Percentiles rank a stretch among this genome's conserved stretches.
Conservation (phyloP, 352 stramenopile species). For the Phytophthora chlamydospora region DNA sequence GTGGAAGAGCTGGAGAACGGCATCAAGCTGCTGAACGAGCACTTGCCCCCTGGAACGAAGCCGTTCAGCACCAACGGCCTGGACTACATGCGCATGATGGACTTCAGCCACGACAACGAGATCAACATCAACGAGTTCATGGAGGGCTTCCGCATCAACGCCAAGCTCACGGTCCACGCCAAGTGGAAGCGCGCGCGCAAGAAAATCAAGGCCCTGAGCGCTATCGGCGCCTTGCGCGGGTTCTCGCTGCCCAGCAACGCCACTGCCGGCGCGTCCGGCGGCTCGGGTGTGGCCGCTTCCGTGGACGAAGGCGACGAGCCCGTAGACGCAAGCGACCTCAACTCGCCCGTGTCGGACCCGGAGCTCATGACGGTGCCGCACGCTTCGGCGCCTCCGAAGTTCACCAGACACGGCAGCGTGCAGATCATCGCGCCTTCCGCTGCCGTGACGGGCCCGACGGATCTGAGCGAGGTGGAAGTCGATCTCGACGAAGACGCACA, state of each 20-base stretch:
- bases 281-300: conserved; percentile 10
- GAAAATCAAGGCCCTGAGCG: conserved; percentile 88
- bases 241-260: conserved; percentile 39
- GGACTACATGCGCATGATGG: conserved; percentile 88
- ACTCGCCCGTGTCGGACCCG: conserved; percentile 32
- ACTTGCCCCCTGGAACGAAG: conserved; percentile 70
- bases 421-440: conserved; percentile 55
- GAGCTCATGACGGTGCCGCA: conserved; percentile 42
- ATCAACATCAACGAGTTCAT: conserved; percentile 93
- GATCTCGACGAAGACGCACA: conserved; percentile 32
- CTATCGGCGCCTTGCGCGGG: conserved; percentile 62
- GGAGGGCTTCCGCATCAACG: conserved; percentile 88
- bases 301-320: conserved; percentile 25
- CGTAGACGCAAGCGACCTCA: conserved; percentile 4
- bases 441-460: conserved; percentile 24
- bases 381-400: conserved; percentile 41
- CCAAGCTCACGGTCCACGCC: conserved; percentile 83
- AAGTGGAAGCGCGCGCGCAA: conserved; percentile 89
- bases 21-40: conserved; percentile 83
- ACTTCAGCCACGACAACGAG: conserved; percentile 86
- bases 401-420: conserved; percentile 73
- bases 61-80: conserved; percentile 71
- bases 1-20: conserved; percentile 81
- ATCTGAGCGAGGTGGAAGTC: conserved; percentile 44
- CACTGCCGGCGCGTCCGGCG: conserved; percentile 31